These are phyloP conservation scores for Thecamonas trahens DNA, from an alignment of 78 protist species.

Conservation along the genomic window DNA sequence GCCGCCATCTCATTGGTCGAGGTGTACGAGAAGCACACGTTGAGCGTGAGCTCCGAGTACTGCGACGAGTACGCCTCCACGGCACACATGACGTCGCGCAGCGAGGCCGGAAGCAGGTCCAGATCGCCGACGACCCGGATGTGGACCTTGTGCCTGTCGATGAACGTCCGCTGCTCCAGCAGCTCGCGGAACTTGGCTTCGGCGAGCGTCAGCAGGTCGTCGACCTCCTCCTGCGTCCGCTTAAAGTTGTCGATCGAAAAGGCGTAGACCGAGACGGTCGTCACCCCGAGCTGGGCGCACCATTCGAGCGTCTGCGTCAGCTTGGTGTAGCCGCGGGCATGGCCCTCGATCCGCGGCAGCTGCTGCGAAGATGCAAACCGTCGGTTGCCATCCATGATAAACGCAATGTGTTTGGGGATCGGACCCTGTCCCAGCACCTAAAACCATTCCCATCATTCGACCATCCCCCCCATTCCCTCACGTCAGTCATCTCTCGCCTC, in stretches of 20 bases:
- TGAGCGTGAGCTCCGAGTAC: too few relatives aligned
- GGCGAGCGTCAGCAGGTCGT: constrained; percentile 64
- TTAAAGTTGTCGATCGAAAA: constrained; percentile 83
- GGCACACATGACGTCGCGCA: background rate
- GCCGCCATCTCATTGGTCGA: constrained; percentile 57
- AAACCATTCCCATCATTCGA: too few relatives aligned
- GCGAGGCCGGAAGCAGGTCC: constrained; percentile 16
- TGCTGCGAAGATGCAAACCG: constrained; percentile 42
- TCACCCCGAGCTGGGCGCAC: constrained; percentile 71
- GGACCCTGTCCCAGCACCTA: constrained; percentile 33
- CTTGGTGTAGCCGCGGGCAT: constrained; percentile 45
- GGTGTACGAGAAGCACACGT: constrained; percentile 72
- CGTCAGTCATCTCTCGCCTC: too few relatives aligned
- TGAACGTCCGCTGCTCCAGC: background rate
- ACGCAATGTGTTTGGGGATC: constrained; percentile 78
- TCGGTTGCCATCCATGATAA: constrained; percentile 93
- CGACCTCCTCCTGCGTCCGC: constrained; percentile 66
- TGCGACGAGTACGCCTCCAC: too few relatives aligned
- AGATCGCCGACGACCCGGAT: constrained; percentile 68
- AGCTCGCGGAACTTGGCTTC: constrained; percentile 17
- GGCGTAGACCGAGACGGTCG: constrained; percentile 79
- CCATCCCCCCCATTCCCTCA: too few relatives aligned
- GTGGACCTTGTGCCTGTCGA: constrained; percentile 20
- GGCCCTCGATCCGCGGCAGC: constrained; percentile 39
- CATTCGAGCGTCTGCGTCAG: constrained; percentile 52